Evolutionary conservation across 2,329 filamentous ascomycete genomes (phyloP), one percentile per base, ranked within the genome.

Genomic region (Calonectria pseudoturangicola): DNA sequence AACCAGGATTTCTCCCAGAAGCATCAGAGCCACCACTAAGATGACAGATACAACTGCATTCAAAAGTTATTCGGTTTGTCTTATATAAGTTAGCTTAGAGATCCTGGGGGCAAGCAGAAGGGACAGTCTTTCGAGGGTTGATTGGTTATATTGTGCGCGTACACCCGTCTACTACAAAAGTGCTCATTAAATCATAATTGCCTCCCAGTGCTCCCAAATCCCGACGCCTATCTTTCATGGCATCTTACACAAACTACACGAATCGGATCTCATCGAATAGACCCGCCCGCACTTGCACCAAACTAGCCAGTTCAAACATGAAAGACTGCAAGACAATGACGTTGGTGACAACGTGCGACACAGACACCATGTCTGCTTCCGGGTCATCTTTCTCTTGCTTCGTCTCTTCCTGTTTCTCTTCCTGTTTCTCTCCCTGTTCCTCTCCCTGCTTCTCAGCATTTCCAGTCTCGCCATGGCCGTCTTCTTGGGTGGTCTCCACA

Each of bases 281-380:
- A 15, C 92, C 92, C 28, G 93, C 93, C 68, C 94, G 88, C 43
- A 94, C 92, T 82, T 96, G 94, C 71, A 95, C 88, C 77, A 96
- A 83, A 30, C 93, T 93, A 2, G 93, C 92, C 69, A 96, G 83
- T 83, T 97, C 94, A 63, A 96, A 88, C 63, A 96, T 84, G 81
- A 97, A 97, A 43, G 94, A 93, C 82, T 97, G 94, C 70, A 95
- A 86, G 64, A 96, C 90, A 71, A 96, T 90, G 48, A 93, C 91
- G 81, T 96, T 97, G 7, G 94, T 96, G 74, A 97, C 85, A 13
- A 96, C 87, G 81, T 96, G 94, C 48, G 93, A 95, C 5, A 97
- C 90, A 9, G 92, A 94, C 9, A 92, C 92, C 12, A 87, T 88
- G 81, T 81, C 54, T 51, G 50, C 21, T 65, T 43, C 68, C 66